phyloP scores from a whole-genome alignment of 2,329 filamentous ascomycete genomes.

The Ilyonectria mors-panacis region DNA sequence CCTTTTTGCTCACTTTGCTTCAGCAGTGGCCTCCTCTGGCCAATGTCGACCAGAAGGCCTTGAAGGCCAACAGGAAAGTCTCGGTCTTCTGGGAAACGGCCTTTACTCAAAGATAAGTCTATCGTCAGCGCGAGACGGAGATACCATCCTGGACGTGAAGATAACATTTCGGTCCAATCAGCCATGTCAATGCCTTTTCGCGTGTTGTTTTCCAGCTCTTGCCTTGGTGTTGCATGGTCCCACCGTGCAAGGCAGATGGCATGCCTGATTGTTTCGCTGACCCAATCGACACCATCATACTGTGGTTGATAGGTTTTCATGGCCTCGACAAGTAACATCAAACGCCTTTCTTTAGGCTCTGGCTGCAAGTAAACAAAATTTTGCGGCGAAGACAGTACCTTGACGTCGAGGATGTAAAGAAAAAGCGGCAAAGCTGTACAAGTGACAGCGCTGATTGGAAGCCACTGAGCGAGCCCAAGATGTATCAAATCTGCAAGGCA shows the following conservation, averaged over 20 bases:
- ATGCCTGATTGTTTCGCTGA: background rate
- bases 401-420: background rate
- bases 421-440: slow-evolving; percentile 1
- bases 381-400: background rate
- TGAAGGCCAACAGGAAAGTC: background rate
- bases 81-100: background rate
- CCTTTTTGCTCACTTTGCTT: too few relatives aligned
- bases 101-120: background rate
- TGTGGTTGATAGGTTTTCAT: background rate
- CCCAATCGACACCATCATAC: background rate
- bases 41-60: too few relatives aligned
- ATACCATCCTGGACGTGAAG: background rate
- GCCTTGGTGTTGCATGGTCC: background rate
- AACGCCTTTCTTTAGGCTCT: background rate
- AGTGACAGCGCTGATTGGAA: background rate
- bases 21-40: too few relatives aligned
- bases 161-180: background rate
- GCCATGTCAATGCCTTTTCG: background rate
- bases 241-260: background rate
- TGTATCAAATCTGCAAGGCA: background rate
- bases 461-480: background rate
- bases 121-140: background rate
- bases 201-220: background rate
- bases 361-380: background rate
- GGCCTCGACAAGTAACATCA: background rate